phyloP scores from a whole-genome alignment of 192 early-diverging fungal species.

The Entrophospora sp. region DNA sequence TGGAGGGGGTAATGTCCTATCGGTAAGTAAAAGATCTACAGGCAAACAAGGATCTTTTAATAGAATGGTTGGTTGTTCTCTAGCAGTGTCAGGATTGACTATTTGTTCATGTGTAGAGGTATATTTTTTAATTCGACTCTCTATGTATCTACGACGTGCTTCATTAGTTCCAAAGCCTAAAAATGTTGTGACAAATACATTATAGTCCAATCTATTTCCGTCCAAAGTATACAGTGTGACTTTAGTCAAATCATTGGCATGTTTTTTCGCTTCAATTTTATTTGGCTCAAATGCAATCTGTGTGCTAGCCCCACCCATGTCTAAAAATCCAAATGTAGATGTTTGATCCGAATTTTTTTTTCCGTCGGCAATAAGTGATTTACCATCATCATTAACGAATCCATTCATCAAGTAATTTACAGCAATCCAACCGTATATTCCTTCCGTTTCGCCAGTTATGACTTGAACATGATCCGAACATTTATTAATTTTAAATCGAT shows the following conservation, averaged over 20 bases:
- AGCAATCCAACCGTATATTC: slow-evolving; percentile 92
- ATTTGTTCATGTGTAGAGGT: slow-evolving; percentile 22
- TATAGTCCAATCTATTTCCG: slow-evolving; percentile 47
- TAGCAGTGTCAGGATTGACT: slow-evolving; percentile 15
- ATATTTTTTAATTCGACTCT: slow-evolving; percentile 34
- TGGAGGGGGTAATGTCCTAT: slow-evolving; percentile 32
- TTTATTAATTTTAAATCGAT: slow-evolving; percentile 53
- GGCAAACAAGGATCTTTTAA: slow-evolving; percentile 66
- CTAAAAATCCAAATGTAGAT: slow-evolving; percentile 76
- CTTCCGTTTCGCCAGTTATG: slow-evolving; percentile 90
- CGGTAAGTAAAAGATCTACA: slow-evolving; percentile 37
- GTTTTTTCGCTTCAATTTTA: slow-evolving; percentile 42
- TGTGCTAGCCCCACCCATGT: slow-evolving; percentile 93
- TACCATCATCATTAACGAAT: slow-evolving; percentile 42
- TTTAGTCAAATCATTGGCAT: slow-evolving; percentile 64
- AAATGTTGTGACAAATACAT: slow-evolving; percentile 88
- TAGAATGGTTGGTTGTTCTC: slow-evolving; percentile 12
- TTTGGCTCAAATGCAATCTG: slow-evolving; percentile 97
- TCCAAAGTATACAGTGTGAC: slow-evolving; percentile 63
- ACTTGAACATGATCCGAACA: slow-evolving; percentile 75
- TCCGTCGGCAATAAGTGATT: not conserved
- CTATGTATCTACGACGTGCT: slow-evolving; percentile 75
- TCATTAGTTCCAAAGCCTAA: slow-evolving; percentile 94
- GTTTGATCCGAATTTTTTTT: slow-evolving; percentile 29
- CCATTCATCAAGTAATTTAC: slow-evolving; percentile 87